Percentiles rank a stretch among this genome's conserved stretches.
Evolutionary conservation across 768 basidiomycete genomes (phyloP).

Genomic region (Pisolithus albus): DNA sequence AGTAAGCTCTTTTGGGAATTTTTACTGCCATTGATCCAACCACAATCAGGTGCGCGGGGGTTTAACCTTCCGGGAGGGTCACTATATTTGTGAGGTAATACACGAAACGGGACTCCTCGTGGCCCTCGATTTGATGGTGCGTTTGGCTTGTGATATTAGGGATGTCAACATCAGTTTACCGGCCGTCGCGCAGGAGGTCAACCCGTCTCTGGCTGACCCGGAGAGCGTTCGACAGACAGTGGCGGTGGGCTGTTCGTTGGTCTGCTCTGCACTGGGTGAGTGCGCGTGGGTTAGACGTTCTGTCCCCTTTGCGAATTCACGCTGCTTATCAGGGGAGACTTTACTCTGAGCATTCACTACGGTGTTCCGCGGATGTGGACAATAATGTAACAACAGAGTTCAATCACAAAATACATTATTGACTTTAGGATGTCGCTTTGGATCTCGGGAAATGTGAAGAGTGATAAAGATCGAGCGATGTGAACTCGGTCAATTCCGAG

Average conservation of each 20-base stretch:
- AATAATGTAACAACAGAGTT: slow-evolving; percentile 1
- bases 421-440: not conserved
- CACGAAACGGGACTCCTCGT: slow-evolving; percentile 90
- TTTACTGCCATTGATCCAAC: not conserved
- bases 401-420: slow-evolving; percentile 1
- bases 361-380: not conserved
- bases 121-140: slow-evolving; percentile 88
- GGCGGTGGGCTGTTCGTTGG: slow-evolving; percentile 80
- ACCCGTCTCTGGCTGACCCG: slow-evolving; percentile 81
- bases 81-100: slow-evolving; percentile 92
- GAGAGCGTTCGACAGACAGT: slow-evolving; percentile 81
- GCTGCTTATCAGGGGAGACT: slow-evolving; percentile 24
- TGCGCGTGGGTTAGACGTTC: slow-evolving; percentile 2
- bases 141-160: slow-evolving; percentile 14
- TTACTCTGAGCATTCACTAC: slow-evolving; percentile 17
- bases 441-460: not conserved
- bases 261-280: slow-evolving; percentile 76
- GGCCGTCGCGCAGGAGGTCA: slow-evolving; percentile 67
- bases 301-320: slow-evolving; percentile 5
- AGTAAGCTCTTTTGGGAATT: slow-evolving; percentile 37
- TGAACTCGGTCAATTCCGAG: slow-evolving; percentile 2
- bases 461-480: not conserved
- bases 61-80: slow-evolving; percentile 95
- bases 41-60: slow-evolving; percentile 76
- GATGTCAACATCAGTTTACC: slow-evolving; percentile 1